Evolutionary conservation across 176 grass and related monocot species (phyloP).

Genomic region (Oryza australiensis): DNA sequence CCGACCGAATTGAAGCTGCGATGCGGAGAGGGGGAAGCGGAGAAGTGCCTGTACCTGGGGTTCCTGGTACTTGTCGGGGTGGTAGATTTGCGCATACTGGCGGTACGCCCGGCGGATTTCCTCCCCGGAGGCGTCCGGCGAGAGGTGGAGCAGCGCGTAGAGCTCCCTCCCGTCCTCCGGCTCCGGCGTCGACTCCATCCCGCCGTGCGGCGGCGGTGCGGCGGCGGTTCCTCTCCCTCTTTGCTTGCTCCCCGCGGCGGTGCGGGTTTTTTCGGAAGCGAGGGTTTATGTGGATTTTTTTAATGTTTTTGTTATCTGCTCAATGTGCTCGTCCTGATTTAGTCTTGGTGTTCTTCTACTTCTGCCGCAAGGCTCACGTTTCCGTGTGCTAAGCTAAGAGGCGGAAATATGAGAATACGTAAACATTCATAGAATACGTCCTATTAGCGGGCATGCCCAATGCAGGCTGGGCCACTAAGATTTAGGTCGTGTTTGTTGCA

Average conservation of each 20-base stretch:
- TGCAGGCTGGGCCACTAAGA: no score
- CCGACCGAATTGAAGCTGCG: neutral
- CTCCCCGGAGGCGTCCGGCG: constrained; percentile 71
- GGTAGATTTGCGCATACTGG: constrained; percentile 93
- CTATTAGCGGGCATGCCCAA: no score
- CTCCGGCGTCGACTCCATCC: constrained; percentile 45
- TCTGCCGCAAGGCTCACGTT: constrained; percentile 22
- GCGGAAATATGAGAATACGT: neutral
- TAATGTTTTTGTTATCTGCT: neutral
- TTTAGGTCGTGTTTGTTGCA: no score
- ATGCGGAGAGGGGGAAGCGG: neutral
- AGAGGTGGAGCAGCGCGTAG: constrained; percentile 86
- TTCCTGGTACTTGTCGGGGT: constrained; percentile 87
- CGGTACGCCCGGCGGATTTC: constrained; percentile 91
- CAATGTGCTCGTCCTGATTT: constrained; percentile 10
- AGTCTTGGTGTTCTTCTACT: constrained; percentile 10
- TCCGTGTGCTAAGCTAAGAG: neutral
- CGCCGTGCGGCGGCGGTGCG: constrained; percentile 16
- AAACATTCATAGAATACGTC: no score
- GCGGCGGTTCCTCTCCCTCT: neutral
- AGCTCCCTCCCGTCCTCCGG: constrained; percentile 60
- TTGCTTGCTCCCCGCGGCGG: constrained; percentile 6
- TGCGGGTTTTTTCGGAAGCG: neutral
- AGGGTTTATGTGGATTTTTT: constrained; percentile 40
- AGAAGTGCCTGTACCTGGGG: constrained; percentile 41